Base-by-base conservation (phyloP, 768 basidiomycete species). In the Tulasnella sp. region DNA sequence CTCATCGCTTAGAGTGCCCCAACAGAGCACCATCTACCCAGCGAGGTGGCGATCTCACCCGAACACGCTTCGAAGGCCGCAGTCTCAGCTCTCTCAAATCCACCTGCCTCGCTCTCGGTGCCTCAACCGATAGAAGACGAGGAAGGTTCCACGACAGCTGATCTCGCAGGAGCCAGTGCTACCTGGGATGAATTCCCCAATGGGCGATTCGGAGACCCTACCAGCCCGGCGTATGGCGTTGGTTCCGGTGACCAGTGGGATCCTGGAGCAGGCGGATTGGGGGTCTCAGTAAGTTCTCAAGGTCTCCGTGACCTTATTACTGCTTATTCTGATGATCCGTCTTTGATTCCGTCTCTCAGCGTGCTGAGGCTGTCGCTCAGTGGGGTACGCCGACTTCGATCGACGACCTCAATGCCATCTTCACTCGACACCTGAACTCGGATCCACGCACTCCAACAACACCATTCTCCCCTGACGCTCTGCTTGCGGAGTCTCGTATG, bases 151-250 rank as follows among this genome's bases (percentile, higher is more conserved):
- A 19, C 37, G 5, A 22, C 42, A 29, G 26, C 44, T 6, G 47
- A 62, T 17, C 2, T 34, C 3, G 37, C 62, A 4, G 70, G 70
- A 34, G 62, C 63, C 19, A 90, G 90, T 0, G 85, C 89, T 1
- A 87, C 87, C 22, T 94, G 92, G 92, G 92, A 94, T 77, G 97
- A 99, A 77, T 98, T 98, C 79, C 97, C 97, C 7, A 99, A 99
- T 78, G 97, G 97, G 40, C 90, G 97, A 11, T 98, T 98, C 79
- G 97, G 97, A 74, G 97, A 98, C 79, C 92, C 91, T 78, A 92
- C 97, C 77, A 96, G 94, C 82, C 97, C 97, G 26, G 97, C 97
- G 0, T 99, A 90, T 76, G 97, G 97, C 62, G 83, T 72, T n/a
- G 83, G 83, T 39, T 63, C 88, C 87, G 77, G 63, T 29, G 89